Evolutionary conservation across 1,284 basidiomycete species (phyloP).

Genomic region (Cystobasidium pallidum): DNA sequence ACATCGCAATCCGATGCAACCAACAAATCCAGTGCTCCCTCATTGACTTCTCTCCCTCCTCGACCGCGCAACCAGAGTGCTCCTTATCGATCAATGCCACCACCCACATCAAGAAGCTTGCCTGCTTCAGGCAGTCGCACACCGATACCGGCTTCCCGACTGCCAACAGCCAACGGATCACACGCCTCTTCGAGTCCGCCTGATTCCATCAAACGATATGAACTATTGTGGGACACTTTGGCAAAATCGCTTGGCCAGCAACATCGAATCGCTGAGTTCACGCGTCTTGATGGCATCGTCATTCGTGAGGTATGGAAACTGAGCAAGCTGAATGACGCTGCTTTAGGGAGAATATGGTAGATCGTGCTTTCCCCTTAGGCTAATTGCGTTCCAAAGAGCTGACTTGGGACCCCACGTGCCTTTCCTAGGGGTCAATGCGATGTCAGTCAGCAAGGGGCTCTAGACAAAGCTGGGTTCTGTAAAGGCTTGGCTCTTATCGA

Average conservation of each 20-base stretch:
- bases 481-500: slow-evolving; percentile 34
- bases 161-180: neutral
- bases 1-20: neutral
- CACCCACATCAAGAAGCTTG: slow-evolving; percentile 1
- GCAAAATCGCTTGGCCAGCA: slow-evolving; percentile 2
- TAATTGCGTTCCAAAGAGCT: neutral
- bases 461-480: slow-evolving; percentile 30
- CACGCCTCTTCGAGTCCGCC: neutral
- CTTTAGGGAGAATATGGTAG: slow-evolving; percentile 32
- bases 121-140: neutral
- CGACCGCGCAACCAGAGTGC: slow-evolving; percentile 8
- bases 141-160: neutral
- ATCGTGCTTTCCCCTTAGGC: neutral
- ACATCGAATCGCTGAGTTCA: neutral
- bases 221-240: slow-evolving; percentile 14
- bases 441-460: slow-evolving; percentile 18
- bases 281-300: slow-evolving; percentile 9
- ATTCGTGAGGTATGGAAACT: slow-evolving; percentile 27
- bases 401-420: neutral
- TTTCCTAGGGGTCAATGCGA: slow-evolving; percentile 30
- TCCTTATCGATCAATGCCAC: neutral
- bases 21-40: neutral
- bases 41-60: slow-evolving; percentile 4
- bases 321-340: slow-evolving; percentile 19
- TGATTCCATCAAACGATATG: slow-evolving; percentile 7